Percentiles rank a stretch among this genome's conserved stretches.
Evolutionary conservation across 495 filamentous ascomycete genomes (phyloP).

Genomic region (Stereocaulon alpinum): DNA sequence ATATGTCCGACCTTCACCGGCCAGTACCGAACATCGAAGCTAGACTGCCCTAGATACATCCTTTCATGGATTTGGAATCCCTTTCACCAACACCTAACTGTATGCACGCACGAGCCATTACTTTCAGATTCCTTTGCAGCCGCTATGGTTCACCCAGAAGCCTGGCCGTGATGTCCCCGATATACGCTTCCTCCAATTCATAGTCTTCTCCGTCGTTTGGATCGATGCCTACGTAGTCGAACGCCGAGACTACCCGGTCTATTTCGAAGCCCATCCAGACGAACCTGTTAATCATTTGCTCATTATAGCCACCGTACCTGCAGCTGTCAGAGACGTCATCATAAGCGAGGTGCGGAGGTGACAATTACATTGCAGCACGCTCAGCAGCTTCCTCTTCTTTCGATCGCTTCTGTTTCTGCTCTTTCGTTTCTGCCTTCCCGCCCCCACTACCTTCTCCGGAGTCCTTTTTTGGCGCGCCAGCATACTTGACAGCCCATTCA

Average conservation of each 20-base stretch:
- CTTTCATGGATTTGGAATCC: not conserved
- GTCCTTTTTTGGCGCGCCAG: constrained; percentile 58
- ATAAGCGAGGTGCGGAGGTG: constrained; percentile 16
- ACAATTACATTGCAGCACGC: constrained; percentile 35
- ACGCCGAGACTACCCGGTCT: constrained; percentile 75
- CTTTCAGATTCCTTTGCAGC: not conserved
- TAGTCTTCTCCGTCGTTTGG: constrained; percentile 67
- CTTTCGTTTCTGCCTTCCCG: constrained; percentile 37
- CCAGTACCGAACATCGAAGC: not conserved
- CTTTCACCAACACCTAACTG: not conserved
- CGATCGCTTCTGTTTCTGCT: constrained; percentile 38
- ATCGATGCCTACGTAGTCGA: constrained; percentile 73
- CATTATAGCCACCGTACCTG: constrained; percentile 86
- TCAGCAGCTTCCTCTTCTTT: constrained; percentile 34
- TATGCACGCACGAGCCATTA: not conserved
- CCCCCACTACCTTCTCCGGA: constrained; percentile 41
- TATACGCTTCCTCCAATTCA: constrained; percentile 72
- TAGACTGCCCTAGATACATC: not conserved
- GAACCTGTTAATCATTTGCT: constrained; percentile 78
- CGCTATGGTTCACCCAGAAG: constrained; percentile 63
- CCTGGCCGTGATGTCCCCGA: constrained; percentile 79
- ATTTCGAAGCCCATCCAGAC: constrained; percentile 89
- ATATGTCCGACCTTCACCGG: not conserved
- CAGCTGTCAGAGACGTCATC: constrained; percentile 15
- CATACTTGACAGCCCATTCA: constrained; percentile 81